Evolutionary conservation across 257 asterid species (phyloP).

Genomic region (Thymus quinquecostatus): DNA sequence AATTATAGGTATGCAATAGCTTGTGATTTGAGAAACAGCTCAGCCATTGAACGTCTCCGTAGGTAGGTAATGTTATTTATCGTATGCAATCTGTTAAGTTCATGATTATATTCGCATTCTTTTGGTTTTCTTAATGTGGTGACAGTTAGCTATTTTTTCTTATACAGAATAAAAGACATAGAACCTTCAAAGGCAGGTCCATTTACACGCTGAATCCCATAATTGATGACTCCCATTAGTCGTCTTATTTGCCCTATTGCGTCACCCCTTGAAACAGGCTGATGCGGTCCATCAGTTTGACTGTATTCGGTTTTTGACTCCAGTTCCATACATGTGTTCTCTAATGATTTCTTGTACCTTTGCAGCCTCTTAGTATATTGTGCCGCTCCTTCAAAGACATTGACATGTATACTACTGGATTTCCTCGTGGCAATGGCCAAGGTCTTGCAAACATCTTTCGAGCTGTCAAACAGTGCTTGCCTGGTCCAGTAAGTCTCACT

Average conservation of each 20-base stretch:
- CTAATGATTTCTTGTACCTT: conserved; percentile 27
- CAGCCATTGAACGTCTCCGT: conserved; percentile 80
- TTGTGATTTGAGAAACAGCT: conserved; percentile 69
- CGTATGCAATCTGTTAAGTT: conserved; percentile 14
- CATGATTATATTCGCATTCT: conserved; percentile 3
- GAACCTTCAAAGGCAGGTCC: conserved; percentile 81
- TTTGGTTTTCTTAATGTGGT: conserved; percentile 14
- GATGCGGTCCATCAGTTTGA: conserved; percentile 16
- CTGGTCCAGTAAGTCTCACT: conserved; percentile 77
- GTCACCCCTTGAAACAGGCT: neutral
- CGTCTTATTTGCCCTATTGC: conserved; percentile 10
- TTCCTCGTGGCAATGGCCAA: conserved; percentile 74
- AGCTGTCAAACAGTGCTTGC: conserved; percentile 83
- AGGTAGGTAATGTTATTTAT: conserved; percentile 48
- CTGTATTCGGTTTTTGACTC: conserved; percentile 15
- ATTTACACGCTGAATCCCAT: conserved; percentile 16
- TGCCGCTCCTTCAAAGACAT: conserved; percentile 87
- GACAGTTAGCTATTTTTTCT: conserved; percentile 34
- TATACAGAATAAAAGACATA: conserved; percentile 70
- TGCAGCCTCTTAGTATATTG: conserved; percentile 88
- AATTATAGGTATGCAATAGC: conserved; percentile 73
- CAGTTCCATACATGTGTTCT: neutral
- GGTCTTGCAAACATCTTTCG: conserved; percentile 73
- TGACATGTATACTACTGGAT: conserved; percentile 89
- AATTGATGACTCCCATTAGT: conserved; percentile 16